Evolutionary conservation across 2,329 filamentous ascomycete genomes (phyloP).

Genomic region (Paramyrothecium sp.): DNA sequence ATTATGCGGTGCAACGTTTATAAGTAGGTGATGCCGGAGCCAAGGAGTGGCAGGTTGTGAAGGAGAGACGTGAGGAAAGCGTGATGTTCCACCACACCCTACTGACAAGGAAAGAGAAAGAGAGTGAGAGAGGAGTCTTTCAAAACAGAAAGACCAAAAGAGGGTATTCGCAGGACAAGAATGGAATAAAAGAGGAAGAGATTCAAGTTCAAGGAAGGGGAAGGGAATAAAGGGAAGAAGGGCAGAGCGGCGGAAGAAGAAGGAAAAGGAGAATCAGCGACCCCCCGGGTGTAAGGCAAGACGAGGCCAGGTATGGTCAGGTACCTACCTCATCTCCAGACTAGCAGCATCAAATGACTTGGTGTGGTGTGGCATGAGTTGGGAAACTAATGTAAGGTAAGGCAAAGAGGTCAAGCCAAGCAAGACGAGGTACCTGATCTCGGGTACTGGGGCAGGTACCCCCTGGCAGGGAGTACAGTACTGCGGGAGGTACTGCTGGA

Average conservation of each 20-base stretch:
- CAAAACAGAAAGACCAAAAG: slow-evolving; percentile 5
- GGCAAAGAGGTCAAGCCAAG: too few relatives aligned
- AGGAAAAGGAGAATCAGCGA: not conserved
- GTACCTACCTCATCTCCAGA: not conserved
- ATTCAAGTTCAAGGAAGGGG: slow-evolving; percentile 11
- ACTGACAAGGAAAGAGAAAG: not conserved
- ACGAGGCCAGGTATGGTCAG: not conserved
- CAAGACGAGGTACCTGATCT: too few relatives aligned
- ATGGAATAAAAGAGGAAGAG: slow-evolving; percentile 14
- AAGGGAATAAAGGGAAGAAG: slow-evolving; percentile 17
- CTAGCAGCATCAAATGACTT: not conserved
- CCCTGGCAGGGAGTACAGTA: too few relatives aligned
- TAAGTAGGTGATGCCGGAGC: not conserved
- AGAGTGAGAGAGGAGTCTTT: not conserved
- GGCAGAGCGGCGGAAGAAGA: slow-evolving; percentile 1
- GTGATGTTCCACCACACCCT: not conserved
- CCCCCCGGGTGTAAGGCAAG: not conserved
- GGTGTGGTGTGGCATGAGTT: too few relatives aligned
- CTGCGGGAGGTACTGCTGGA: too few relatives aligned
- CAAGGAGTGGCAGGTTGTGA: not conserved
- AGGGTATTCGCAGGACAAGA: slow-evolving; percentile 13
- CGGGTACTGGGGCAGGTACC: too few relatives aligned
- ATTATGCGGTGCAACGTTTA: not conserved
- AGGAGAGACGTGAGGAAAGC: not conserved
- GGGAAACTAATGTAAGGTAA: too few relatives aligned